Conservation (phyloP, 2,329 filamentous ascomycete species). For the Orbilia quercus region DNA sequence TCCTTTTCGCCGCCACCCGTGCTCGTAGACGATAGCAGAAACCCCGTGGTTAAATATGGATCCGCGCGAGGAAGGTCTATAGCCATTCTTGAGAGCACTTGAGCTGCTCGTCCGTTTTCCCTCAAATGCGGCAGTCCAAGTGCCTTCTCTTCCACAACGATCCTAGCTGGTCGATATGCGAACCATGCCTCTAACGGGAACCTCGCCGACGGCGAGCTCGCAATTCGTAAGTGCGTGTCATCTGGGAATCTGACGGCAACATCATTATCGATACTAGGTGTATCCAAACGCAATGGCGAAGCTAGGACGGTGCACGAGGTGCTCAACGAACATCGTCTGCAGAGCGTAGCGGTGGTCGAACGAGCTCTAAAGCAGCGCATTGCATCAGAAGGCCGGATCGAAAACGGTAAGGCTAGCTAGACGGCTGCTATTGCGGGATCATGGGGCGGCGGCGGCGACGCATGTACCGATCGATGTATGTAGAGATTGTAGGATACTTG, state of each 20-base stretch:
- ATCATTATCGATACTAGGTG: neutral
- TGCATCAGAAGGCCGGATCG: neutral
- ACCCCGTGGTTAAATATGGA: neutral
- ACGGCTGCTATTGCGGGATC: neutral
- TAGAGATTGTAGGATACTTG: neutral
- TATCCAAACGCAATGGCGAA: constrained; percentile 33
- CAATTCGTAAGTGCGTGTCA: neutral
- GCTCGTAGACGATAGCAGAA: constrained; percentile 25
- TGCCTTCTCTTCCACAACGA: constrained; percentile 77
- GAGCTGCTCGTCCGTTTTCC: neutral
- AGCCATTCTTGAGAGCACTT: neutral
- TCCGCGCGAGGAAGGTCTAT: neutral
- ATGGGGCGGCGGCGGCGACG: constrained; percentile 10
- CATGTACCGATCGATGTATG: neutral
- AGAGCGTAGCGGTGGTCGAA: constrained; percentile 15
- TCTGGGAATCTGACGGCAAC: constrained; percentile 7
- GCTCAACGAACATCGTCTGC: constrained; percentile 39
- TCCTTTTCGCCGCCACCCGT: constrained; percentile 17
- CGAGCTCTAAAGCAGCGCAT: constrained; percentile 51
- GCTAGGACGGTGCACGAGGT: constrained; percentile 37
- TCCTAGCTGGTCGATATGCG: constrained; percentile 68
- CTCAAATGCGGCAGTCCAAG: constrained; percentile 65
- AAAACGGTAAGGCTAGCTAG: neutral
- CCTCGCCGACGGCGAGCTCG: neutral
- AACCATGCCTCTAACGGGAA: constrained; percentile 37